Conservation (phyloP, 225 moss, liverwort and hornwort genomes). For the Pseudisothecium myosuroides region DNA sequence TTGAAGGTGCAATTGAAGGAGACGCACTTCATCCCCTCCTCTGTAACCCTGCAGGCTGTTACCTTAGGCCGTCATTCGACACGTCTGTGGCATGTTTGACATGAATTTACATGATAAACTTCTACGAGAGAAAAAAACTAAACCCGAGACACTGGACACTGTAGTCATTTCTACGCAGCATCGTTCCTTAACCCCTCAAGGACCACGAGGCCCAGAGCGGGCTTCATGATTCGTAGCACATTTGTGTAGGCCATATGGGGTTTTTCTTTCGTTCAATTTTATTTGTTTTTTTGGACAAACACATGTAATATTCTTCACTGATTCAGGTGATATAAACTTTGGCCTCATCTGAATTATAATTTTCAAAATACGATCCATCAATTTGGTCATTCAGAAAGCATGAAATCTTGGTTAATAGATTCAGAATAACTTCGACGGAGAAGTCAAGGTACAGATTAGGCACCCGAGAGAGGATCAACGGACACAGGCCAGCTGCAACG, state of each 20-base stretch:
- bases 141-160: neutral
- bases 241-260: neutral
- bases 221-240: neutral
- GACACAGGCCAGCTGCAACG: slow-evolving; percentile 54
- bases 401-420: neutral
- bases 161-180: neutral
- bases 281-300: neutral
- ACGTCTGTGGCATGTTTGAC: neutral
- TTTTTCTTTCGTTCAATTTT: neutral
- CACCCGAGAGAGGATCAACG: slow-evolving; percentile 91
- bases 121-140: neutral
- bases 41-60: slow-evolving; percentile 73
- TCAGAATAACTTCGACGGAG: neutral
- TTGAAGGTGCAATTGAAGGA: slow-evolving; percentile 68
- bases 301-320: neutral
- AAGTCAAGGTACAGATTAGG: slow-evolving; percentile 1
- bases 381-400: neutral
- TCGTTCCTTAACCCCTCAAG: neutral
- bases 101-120: neutral
- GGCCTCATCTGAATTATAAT: neutral
- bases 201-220: neutral
- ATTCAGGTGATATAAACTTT: neutral
- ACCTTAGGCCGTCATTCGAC: slow-evolving; percentile 20
- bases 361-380: neutral
- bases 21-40: slow-evolving; percentile 86